Percentiles rank a stretch among this genome's conserved stretches.
Conservation (phyloP, 2,329 filamentous ascomycete species). For the Alternaria metachromatica region DNA sequence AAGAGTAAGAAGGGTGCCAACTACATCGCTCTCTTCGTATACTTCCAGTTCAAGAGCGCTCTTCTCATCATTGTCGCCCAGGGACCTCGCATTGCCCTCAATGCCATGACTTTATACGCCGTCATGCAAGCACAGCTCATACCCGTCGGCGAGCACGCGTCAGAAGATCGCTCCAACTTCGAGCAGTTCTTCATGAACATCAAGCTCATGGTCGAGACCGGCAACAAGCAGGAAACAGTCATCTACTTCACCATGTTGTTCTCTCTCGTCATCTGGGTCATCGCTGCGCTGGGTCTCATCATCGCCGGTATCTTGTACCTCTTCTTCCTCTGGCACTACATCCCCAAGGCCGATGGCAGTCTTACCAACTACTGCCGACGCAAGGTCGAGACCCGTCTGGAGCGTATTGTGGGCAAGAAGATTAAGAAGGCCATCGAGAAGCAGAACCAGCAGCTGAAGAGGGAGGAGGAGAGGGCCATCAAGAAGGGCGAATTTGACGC, state of each 20-base stretch:
- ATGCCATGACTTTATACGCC: slow-evolving; percentile 85
- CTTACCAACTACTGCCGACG: slow-evolving; percentile 86
- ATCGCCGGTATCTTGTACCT: slow-evolving; percentile 80
- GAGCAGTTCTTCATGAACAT: slow-evolving; percentile 85
- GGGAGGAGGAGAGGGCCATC: slow-evolving; percentile 48
- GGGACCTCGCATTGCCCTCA: slow-evolving; percentile 89
- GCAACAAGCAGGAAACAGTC: slow-evolving; percentile 77
- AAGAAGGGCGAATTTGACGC: slow-evolving; percentile 55
- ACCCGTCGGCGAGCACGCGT: slow-evolving; percentile 62
- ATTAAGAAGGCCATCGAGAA: slow-evolving; percentile 88
- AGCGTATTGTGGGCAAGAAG: slow-evolving; percentile 82
- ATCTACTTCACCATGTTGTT: slow-evolving; percentile 92
- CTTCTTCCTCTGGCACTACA: slow-evolving; percentile 90
- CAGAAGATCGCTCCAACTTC: slow-evolving; percentile 68
- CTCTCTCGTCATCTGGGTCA: slow-evolving; percentile 86
- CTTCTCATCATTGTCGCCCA: slow-evolving; percentile 89
- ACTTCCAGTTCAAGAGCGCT: slow-evolving; percentile 82
- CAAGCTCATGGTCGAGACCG: slow-evolving; percentile 69
- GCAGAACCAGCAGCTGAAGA: slow-evolving; percentile 63
- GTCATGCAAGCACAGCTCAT: slow-evolving; percentile 79
- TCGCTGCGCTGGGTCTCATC: slow-evolving; percentile 77
- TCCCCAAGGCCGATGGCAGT: slow-evolving; percentile 80
- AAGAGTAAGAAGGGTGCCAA: slow-evolving; percentile 90
- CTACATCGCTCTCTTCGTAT: slow-evolving; percentile 89
- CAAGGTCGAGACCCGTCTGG: slow-evolving; percentile 86